Evolutionary conservation across 2,329 filamentous ascomycete species (phyloP).

Genomic region (Diplodia mutila): DNA sequence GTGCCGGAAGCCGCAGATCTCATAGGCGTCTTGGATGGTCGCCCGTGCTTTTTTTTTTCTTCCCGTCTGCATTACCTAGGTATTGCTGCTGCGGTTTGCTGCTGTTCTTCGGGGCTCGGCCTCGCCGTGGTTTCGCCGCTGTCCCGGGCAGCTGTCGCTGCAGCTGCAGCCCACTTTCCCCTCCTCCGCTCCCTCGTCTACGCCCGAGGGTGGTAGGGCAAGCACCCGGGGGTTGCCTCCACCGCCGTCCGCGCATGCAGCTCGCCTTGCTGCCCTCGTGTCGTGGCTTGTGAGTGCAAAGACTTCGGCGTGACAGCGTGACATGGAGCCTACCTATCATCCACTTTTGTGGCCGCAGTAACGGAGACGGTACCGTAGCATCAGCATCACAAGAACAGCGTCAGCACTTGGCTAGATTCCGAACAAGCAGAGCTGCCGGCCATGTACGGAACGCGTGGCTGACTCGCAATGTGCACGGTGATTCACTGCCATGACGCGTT

Average conservation of each 20-base stretch:
- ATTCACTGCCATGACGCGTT: background rate
- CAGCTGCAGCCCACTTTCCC: background rate
- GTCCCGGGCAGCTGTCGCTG: background rate
- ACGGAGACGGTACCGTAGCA: background rate
- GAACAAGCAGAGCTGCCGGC: background rate
- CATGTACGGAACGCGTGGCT: background rate
- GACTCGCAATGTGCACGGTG: background rate
- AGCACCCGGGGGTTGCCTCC: background rate
- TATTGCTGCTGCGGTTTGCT: background rate
- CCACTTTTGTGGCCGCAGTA: background rate
- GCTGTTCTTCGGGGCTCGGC: conserved; percentile 1
- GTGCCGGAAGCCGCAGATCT: background rate
- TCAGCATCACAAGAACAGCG: background rate
- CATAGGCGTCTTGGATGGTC: background rate
- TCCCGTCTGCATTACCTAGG: no score
- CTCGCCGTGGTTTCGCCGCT: background rate
- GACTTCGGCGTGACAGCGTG: conserved; percentile 8
- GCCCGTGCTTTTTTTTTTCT: background rate
- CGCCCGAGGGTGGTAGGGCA: conserved; percentile 10
- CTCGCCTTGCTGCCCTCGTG: background rate
- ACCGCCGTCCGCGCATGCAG: conserved; percentile 14
- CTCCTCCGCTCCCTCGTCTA: background rate
- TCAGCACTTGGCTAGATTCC: background rate
- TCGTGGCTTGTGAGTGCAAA: background rate
- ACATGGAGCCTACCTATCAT: background rate